Conservation (phyloP, 768 basidiomycete genomes). For the Tulasnella sp. region DNA sequence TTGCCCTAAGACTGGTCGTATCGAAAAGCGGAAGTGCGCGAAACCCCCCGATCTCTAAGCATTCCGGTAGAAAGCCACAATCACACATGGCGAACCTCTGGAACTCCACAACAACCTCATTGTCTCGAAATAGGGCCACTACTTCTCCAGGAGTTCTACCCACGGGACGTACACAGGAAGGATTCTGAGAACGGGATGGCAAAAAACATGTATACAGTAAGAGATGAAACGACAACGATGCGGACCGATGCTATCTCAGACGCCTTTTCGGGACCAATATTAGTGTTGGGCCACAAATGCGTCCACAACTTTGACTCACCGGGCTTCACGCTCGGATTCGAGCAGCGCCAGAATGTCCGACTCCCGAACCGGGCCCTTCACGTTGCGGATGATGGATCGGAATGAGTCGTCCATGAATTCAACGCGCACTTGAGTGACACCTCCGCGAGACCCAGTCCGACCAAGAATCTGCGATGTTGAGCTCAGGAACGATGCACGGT, state of each 20-base stretch:
- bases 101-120: neutral
- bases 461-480: conserved; percentile 64
- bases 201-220: neutral
- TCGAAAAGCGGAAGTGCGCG: conserved; percentile 77
- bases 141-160: neutral
- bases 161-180: neutral
- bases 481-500: conserved; percentile 5
- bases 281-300: neutral
- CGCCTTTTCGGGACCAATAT: neutral
- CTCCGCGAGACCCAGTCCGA: conserved; percentile 96
- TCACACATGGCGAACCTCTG: neutral
- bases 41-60: conserved; percentile 57
- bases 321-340: conserved; percentile 98
- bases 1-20: conserved; percentile 64
- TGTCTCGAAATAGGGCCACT: neutral
- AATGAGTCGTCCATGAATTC: conserved; percentile 97
- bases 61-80: too few relatives aligned
- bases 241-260: neutral
- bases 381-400: conserved; percentile 96
- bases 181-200: neutral
- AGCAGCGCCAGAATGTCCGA: conserved; percentile 93
- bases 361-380: conserved; percentile 93
- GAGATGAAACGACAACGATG: neutral
- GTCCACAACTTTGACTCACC: conserved; percentile 44
- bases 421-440: conserved; percentile 98